Percentiles rank a stretch among this genome's conserved stretches.
Evolutionary conservation across 202 grass and related monocot genomes (phyloP).

Genomic region (Eragrostis tef): DNA sequence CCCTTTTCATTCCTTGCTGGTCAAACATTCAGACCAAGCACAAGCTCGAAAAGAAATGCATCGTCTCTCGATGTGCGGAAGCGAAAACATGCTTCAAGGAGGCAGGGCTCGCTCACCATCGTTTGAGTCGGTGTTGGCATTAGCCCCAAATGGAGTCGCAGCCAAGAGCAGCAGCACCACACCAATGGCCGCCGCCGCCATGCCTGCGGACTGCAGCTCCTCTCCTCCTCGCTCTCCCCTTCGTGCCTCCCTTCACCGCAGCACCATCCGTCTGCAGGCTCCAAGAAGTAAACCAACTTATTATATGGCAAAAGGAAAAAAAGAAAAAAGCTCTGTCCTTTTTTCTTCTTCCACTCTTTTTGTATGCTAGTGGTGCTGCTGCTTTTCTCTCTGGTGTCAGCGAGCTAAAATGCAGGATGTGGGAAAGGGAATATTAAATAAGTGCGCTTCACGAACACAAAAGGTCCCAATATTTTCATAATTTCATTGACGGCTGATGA

Average conservation of each 20-base stretch:
- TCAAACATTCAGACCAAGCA: not conserved
- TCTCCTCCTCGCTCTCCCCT: not conserved
- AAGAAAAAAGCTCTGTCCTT: not conserved
- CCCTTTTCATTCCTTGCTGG: not conserved
- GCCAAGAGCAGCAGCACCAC: conserved; percentile 47
- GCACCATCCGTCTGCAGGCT: conserved; percentile 40
- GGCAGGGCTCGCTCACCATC: conserved; percentile 38
- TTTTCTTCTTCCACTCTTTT: conserved; percentile 28
- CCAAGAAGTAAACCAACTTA: conserved; percentile 34
- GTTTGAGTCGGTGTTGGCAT: conserved; percentile 51
- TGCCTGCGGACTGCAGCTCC: conserved; percentile 25
- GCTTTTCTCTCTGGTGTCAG: conserved; percentile 29
- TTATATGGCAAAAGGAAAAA: conserved; percentile 21
- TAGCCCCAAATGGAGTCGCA: conserved; percentile 24
- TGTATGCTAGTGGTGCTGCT: conserved; percentile 18
- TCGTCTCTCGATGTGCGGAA: not conserved
- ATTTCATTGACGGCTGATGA: not conserved
- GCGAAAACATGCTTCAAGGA: not conserved
- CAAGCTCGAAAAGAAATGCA: not conserved
- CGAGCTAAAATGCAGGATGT: conserved; percentile 18
- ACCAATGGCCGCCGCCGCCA: conserved; percentile 35
- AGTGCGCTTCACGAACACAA: conserved; percentile 7
- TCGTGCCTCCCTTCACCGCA: conserved; percentile 30
- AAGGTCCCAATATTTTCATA: not conserved
- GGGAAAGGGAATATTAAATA: not conserved